Evolutionary conservation across 2,329 filamentous ascomycete genomes (phyloP).

Genomic region (Hymenoscyphus linearis): DNA sequence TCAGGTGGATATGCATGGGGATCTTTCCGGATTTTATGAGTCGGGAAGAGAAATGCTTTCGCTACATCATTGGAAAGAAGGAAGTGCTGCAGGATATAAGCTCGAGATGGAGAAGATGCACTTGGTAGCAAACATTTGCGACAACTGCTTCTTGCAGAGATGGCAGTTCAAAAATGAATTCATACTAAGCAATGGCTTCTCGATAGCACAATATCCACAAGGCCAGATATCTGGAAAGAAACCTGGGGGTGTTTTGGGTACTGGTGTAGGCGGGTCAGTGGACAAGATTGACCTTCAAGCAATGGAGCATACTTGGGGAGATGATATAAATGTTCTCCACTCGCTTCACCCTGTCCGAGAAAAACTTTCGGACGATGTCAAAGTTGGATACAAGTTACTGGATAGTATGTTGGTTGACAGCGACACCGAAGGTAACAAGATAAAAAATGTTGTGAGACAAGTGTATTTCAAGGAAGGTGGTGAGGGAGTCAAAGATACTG

Average conservation of each 20-base stretch:
- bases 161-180: constrained; percentile 40
- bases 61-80: constrained; percentile 32
- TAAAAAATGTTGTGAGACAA: constrained; percentile 21
- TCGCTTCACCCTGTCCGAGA: constrained; percentile 48
- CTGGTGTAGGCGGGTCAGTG: constrained; percentile 13
- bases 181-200: constrained; percentile 42
- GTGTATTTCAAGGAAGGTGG: constrained; percentile 22
- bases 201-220: constrained; percentile 36
- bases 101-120: constrained; percentile 31
- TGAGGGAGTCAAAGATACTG: constrained; percentile 21
- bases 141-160: constrained; percentile 40
- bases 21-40: constrained; percentile 31
- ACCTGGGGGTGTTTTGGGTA: constrained; percentile 13
- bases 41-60: constrained; percentile 27
- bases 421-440: constrained; percentile 4
- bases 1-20: constrained; percentile 30
- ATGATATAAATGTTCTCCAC: constrained; percentile 41
- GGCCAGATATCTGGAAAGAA: constrained; percentile 20
- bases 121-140: constrained; percentile 28
- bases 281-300: constrained; percentile 30
- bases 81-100: constrained; percentile 22
- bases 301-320: constrained; percentile 37
- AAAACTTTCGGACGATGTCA: constrained; percentile 44
- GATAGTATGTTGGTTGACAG: constrained; percentile 39
- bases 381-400: constrained; percentile 55